Evolutionary conservation across 805 yeast species (phyloP).

Genomic region (Wickerhamiella siamensis): DNA sequence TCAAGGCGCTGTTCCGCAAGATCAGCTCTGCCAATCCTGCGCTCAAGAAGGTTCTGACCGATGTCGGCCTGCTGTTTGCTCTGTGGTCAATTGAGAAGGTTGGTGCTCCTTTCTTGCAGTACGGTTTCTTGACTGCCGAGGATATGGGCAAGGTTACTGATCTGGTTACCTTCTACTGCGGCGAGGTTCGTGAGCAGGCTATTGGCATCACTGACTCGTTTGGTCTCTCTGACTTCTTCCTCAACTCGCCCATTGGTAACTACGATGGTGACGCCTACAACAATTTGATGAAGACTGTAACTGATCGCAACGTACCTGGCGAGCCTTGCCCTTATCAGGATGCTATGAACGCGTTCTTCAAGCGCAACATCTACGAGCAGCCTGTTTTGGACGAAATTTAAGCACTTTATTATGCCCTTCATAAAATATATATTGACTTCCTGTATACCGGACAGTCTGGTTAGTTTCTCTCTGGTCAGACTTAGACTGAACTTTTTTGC

Average conservation of each 20-base stretch:
- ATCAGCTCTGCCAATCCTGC: constrained; percentile 9
- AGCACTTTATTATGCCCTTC: no score
- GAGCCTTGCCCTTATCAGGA: constrained; percentile 41
- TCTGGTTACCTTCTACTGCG: constrained; percentile 33
- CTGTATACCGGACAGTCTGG: no score
- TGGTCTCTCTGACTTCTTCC: constrained; percentile 59
- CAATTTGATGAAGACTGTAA: constrained; percentile 49
- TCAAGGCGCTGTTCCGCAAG: constrained; percentile 21
- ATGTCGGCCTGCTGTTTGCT: constrained; percentile 32
- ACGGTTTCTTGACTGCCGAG: constrained; percentile 37
- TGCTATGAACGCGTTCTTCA: constrained; percentile 20
- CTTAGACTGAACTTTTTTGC: no score
- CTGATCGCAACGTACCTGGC: constrained; percentile 30
- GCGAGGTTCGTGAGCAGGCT: constrained; percentile 45
- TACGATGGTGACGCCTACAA: constrained; percentile 71
- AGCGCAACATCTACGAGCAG: constrained; percentile 11
- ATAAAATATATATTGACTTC: no score
- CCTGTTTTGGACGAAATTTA: constrained; percentile 11
- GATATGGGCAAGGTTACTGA: constrained; percentile 30
- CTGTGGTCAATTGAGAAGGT: constrained; percentile 50
- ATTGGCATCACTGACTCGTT: constrained; percentile 71
- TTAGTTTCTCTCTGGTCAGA: no score
- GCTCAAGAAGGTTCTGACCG: constrained; percentile 10
- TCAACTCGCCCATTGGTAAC: constrained; percentile 67
- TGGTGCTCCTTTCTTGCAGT: constrained; percentile 57